Percentiles rank a stretch among this genome's conserved stretches.
These are phyloP conservation scores for Amauroascus verrucosus DNA, from an alignment of 2,329 filamentous ascomycete species.

Conservation along the genomic window DNA sequence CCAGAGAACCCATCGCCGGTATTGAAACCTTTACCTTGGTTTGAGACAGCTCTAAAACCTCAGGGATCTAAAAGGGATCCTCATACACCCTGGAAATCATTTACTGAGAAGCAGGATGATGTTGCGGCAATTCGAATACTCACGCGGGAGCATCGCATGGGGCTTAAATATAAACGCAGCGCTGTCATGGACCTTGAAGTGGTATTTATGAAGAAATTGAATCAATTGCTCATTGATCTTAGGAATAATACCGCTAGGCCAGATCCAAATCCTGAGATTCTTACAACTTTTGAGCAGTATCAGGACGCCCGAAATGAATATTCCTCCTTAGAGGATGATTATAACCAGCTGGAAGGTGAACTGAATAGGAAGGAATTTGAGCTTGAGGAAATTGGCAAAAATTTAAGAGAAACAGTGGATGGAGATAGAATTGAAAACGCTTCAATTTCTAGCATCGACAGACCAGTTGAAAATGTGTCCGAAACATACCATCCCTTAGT, in stretches of 20 bases:
- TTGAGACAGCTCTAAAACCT: neutral
- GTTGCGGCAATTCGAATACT: slow-evolving; percentile 17
- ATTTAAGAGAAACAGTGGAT: slow-evolving; percentile 13
- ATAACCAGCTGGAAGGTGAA: slow-evolving; percentile 22
- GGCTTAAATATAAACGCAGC: slow-evolving; percentile 21
- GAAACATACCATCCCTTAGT: slow-evolving; percentile 8
- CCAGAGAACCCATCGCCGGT: neutral
- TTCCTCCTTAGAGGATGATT: slow-evolving; percentile 20
- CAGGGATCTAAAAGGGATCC: neutral
- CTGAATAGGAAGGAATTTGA: slow-evolving; percentile 22
- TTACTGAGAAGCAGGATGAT: slow-evolving; percentile 5
- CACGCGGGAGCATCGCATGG: slow-evolving; percentile 19
- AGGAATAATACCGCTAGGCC: neutral
- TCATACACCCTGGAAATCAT: neutral
- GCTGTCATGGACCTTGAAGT: slow-evolving; percentile 19
- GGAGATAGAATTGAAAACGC: neutral
- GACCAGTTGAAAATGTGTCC: neutral
- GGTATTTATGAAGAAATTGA: slow-evolving; percentile 20
- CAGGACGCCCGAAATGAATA: slow-evolving; percentile 20
- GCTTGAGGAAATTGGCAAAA: slow-evolving; percentile 18
- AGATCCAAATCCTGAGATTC: slow-evolving; percentile 14
- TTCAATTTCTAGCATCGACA: neutral
- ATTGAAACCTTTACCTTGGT: neutral
- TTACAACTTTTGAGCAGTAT: slow-evolving; percentile 16
- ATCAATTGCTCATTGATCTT: slow-evolving; percentile 16